Evolutionary conservation across 257 asterid genomes (phyloP).

Genomic region (Asclepias syriaca): DNA sequence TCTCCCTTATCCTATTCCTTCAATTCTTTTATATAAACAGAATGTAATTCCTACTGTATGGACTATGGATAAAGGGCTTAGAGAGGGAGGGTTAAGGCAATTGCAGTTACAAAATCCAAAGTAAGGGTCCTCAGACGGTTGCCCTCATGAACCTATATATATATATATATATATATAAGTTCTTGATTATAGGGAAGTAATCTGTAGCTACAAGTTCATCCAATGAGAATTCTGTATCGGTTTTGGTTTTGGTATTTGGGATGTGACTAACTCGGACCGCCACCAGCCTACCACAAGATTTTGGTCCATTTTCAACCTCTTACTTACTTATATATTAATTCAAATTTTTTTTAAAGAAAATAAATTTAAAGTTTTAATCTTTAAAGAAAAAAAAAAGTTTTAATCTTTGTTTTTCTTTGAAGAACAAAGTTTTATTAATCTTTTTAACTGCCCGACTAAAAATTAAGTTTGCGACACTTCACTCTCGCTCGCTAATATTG

Average conservation of each 20-base stretch:
- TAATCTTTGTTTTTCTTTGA: too few species aligned
- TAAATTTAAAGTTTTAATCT: too few species aligned
- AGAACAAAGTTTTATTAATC: too few species aligned
- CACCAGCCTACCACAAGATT: background rate
- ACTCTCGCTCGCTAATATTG: background rate
- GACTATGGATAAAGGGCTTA: conserved; percentile 9
- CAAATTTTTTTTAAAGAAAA: too few species aligned
- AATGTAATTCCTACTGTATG: background rate
- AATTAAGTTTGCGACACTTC: background rate
- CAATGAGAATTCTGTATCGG: background rate
- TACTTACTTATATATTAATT: too few species aligned
- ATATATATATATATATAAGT: background rate
- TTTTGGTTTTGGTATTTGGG: background rate
- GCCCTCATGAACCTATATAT: background rate
- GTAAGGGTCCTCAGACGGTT: background rate
- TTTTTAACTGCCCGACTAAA: background rate
- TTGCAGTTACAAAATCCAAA: background rate
- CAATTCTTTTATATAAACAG: background rate
- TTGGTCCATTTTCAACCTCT: background rate
- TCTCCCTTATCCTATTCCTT: background rate
- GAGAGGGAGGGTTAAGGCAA: background rate
- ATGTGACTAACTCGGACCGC: conserved; percentile 8
- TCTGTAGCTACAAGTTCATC: background rate
- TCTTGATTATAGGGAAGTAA: background rate
- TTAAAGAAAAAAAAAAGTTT: too few species aligned